Evolutionary conservation across 192 early-diverging fungal genomes (phyloP).

Genomic region (Umbelopsis ramanniana): DNA sequence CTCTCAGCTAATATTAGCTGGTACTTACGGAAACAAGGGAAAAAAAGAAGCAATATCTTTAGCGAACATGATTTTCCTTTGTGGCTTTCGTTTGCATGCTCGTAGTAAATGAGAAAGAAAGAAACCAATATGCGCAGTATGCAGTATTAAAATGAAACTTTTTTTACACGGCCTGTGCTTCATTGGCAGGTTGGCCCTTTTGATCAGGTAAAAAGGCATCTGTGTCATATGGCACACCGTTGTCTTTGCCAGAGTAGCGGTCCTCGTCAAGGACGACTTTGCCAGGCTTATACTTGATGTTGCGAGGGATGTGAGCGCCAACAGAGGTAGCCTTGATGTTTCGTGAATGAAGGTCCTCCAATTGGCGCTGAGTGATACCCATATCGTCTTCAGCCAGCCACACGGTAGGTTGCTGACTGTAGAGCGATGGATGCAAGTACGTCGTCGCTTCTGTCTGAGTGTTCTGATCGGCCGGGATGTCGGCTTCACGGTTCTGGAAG

Average conservation of each 20-base stretch:
- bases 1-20: no score
- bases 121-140: no score
- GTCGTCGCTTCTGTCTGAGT: constrained; percentile 36
- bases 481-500: not conserved
- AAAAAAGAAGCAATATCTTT: no score
- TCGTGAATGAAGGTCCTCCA: constrained; percentile 31
- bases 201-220: not conserved
- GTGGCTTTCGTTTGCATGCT: no score
- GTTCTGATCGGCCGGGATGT: constrained; percentile 16
- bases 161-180: not conserved
- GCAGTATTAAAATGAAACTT: no score
- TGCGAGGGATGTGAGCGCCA: constrained; percentile 32
- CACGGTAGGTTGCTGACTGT: constrained; percentile 41
- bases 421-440: constrained; percentile 50
- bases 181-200: not conserved
- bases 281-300: constrained; percentile 30
- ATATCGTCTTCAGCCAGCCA: constrained; percentile 56
- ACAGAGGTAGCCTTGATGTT: constrained; percentile 41
- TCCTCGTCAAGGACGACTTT: constrained; percentile 34
- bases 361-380: constrained; percentile 41
- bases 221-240: constrained; percentile 27
- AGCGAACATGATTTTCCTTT: no score
- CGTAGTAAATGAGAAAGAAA: no score
- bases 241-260: not conserved
- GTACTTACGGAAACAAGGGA: no score